phyloP scores from a whole-genome alignment of 805 yeast species.

The Starmerella potacharoeniae region DNA sequence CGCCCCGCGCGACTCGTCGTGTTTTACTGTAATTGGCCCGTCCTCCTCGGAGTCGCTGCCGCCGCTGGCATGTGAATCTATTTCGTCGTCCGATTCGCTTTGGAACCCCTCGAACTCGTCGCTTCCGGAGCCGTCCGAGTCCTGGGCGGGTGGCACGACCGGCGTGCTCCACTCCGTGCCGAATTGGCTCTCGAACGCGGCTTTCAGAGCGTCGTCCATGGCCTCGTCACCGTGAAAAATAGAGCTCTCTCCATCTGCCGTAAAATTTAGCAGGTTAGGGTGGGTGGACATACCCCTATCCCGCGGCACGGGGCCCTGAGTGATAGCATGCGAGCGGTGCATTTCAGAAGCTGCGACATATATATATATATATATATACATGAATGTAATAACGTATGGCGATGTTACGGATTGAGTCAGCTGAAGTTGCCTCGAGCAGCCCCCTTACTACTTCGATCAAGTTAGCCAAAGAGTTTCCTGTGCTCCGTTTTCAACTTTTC shows the following conservation, averaged over 20 bases:
- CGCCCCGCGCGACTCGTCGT: slow-evolving; percentile 25
- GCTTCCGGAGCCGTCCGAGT: slow-evolving; percentile 9
- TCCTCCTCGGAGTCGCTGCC: slow-evolving; percentile 6
- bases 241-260: not conserved
- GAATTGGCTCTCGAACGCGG: slow-evolving; percentile 30
- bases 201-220: slow-evolving; percentile 17
- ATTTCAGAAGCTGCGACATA: too few species aligned
- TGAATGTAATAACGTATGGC: too few species aligned
- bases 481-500: too few species aligned
- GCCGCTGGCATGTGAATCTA: slow-evolving; percentile 6
- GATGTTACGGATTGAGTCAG: too few species aligned
- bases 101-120: not conserved
- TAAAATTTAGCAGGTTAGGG: not conserved
- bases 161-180: slow-evolving; percentile 26
- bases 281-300: not conserved
- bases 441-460: too few species aligned
- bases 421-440: too few species aligned
- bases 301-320: too few species aligned
- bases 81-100: not conserved
- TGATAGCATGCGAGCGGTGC: too few species aligned
- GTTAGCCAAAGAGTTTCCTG: too few species aligned
- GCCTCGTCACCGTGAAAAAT: slow-evolving; percentile 3
- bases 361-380: too few species aligned
- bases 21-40: slow-evolving; percentile 29
- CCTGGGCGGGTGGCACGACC: slow-evolving; percentile 6